Evolutionary conservation across 164 flowering plant species (phyloP), one percentile per base, ranked within the genome.

Genomic region (Magnolia kwangsiensis): DNA sequence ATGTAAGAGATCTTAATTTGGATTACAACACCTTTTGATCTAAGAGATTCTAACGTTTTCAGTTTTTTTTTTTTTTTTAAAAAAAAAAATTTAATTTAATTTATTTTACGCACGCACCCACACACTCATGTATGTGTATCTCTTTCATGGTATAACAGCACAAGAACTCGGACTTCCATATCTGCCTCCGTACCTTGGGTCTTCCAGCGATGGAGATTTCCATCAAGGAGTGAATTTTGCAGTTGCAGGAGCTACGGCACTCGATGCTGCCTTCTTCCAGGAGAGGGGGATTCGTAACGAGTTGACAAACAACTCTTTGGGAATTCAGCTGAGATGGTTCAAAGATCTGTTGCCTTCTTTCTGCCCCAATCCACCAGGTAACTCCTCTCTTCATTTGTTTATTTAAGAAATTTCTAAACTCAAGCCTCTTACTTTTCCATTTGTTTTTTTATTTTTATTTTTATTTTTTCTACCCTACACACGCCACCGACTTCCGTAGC

Each of bases 201-300:
- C 11, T 2, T 29, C 20, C 4, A 78, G 50, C 10, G 49, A 67
- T 4, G 10, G 49, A n/a, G 55, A 69, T 67, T 75, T 78, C n/a
- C 19, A 13, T 1, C 51, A 69, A 0, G 90, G 90, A 8, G 85
- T 86, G 65, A 90, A 90, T 77, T 90, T 88, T 55, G 91, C 93
- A 0, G 89, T 86, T 4, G 84, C 64, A 0, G 93, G 93, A 61
- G 89, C 93, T 1, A 87, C 90, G 0, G 89, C 87, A 0, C 69
- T 90, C 2, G 85, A 84, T 51, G 16, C 13, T 14, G 3, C 71
- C 2, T 86, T 78, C 74, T 84, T 76, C 64, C 11, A 51, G 14
- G 79, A 80, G 19, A 82, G 71, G 51, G 76, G 78, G 0, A 24
- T 88, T 37, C 3, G 1, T 0, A 58, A 13, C 67, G 3, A 29